Base-by-base conservation (phyloP, 768 basidiomycete genomes). In the Boletales sp. region DNA sequence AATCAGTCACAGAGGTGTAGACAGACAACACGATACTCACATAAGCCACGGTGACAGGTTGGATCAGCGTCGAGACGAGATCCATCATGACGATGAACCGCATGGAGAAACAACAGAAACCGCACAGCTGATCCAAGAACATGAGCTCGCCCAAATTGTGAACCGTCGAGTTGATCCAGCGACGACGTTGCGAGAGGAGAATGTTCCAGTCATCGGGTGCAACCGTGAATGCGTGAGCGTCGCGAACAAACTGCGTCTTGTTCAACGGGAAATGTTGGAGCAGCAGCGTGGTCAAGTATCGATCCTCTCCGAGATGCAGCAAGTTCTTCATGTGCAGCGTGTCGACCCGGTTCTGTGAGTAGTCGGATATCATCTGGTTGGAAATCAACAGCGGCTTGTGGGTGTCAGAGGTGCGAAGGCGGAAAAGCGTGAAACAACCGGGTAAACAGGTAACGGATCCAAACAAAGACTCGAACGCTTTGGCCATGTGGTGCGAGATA, bases 71-170 rank as follows among this genome's bases (percentile, higher is more conserved):
- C 12, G 90, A 93, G 32, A 99, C 65, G 46, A 98, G 72, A 72
- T 98, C 97, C 60, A 99, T 88, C 82, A 99, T 90, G 61, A 98
- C 95, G 34, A 98, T 76, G 66, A 98, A 98, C 12, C 95, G 84
- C 97, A 99, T 98, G 1, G 93, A 97, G 79, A 98, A 98, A 74
- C 92, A 95, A 65, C 95, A 98, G 82, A 98, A 97, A 55, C 92
- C 92, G 62, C 93, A 94, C 19, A 94, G 82, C 51, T 89, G 83
- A 47, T 94, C 90, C 62, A 97, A 70, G 75, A 94, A 93, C 48
- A 97, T 74, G 38, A 99, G 75, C 63, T 98, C 95, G 44, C 86
- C 90, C 48, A 99, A 72, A 70, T 99, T 99, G 74, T 99, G 95
- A 11, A 99, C 84, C 0, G 95, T 99, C 15, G 95, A 98, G 74